Evolutionary conservation across 2,329 filamentous ascomycete genomes (phyloP).

Genomic region (Aspergillus pseudotamarii): DNA sequence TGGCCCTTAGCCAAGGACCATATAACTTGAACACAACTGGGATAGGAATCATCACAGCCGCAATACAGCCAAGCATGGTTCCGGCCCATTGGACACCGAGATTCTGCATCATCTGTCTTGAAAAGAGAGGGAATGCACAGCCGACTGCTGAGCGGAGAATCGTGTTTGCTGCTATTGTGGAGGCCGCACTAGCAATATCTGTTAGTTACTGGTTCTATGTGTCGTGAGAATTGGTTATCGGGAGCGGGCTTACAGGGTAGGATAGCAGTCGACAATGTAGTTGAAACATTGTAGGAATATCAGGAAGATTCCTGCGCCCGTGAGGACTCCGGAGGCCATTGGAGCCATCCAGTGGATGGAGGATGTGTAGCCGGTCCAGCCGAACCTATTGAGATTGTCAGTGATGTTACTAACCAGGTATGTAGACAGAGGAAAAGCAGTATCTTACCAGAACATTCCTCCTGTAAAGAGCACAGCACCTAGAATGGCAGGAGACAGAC

Average conservation of each 20-base stretch:
- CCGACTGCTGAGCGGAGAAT: constrained; percentile 43
- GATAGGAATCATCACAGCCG: constrained; percentile 41
- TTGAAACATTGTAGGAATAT: constrained; percentile 41
- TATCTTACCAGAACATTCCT: constrained; percentile 40
- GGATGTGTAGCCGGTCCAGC: constrained; percentile 37
- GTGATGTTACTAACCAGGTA: background rate
- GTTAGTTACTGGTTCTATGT: background rate
- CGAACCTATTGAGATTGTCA: constrained; percentile 24
- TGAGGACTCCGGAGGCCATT: constrained; percentile 32
- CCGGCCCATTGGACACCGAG: constrained; percentile 43
- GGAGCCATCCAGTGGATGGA: constrained; percentile 40
- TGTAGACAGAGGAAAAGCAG: background rate
- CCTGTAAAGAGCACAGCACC: constrained; percentile 37
- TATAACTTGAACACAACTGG: constrained; percentile 36
- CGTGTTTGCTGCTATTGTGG: constrained; percentile 44
- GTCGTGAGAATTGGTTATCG: background rate
- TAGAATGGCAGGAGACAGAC: constrained; percentile 35
- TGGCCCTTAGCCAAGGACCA: constrained; percentile 34
- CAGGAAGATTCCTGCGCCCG: constrained; percentile 35
- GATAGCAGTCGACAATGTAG: constrained; percentile 46
- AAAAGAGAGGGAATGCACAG: constrained; percentile 43
- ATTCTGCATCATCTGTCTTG: constrained; percentile 20
- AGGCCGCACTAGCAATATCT: constrained; percentile 35
- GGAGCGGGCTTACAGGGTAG: constrained; percentile 38
- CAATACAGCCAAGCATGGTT: constrained; percentile 42